Percentiles rank a stretch among this genome's conserved stretches.
These are phyloP conservation scores for Sanguinoderma infundibulare DNA, from an alignment of 1,284 basidiomycete genomes.

Conservation along the genomic window DNA sequence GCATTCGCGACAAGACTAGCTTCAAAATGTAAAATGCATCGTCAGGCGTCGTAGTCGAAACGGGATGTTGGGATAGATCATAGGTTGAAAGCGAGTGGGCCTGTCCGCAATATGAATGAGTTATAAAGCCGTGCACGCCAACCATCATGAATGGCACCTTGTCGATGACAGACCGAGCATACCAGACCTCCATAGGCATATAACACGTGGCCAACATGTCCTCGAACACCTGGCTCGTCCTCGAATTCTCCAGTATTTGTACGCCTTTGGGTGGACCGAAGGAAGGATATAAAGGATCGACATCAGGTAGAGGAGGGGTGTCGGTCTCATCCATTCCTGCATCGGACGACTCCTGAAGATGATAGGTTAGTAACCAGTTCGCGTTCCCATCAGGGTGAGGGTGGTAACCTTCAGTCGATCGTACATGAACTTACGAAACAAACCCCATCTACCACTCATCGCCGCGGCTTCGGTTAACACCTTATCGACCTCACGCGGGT, in stretches of 20 bases:
- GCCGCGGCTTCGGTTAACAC: conserved; percentile 85
- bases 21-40: conserved; percentile 96
- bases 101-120: conserved; percentile 38
- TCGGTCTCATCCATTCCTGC: conserved; percentile 16
- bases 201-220: conserved; percentile 79
- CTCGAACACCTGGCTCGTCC: conserved; percentile 67
- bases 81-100: conserved; percentile 72
- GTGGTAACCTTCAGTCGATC: conserved; percentile 64
- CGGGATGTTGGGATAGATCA: conserved; percentile 68
- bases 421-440: conserved; percentile 88
- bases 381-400: not conserved
- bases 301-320: not conserved
- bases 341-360: conserved; percentile 23
- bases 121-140: conserved; percentile 4
- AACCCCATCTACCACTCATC: conserved; percentile 90
- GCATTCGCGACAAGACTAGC: conserved; percentile 73
- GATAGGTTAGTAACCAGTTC: not conserved
- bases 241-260: conserved; percentile 52
- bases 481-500: conserved; percentile 91
- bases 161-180: conserved; percentile 85
- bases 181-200: conserved; percentile 92
- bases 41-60: conserved; percentile 80
- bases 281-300: conserved; percentile 1
- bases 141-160: conserved; percentile 55
- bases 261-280: conserved; percentile 26